Base-by-base conservation (phyloP, 192 early-diverging fungal species). In the Backusella luteola region DNA sequence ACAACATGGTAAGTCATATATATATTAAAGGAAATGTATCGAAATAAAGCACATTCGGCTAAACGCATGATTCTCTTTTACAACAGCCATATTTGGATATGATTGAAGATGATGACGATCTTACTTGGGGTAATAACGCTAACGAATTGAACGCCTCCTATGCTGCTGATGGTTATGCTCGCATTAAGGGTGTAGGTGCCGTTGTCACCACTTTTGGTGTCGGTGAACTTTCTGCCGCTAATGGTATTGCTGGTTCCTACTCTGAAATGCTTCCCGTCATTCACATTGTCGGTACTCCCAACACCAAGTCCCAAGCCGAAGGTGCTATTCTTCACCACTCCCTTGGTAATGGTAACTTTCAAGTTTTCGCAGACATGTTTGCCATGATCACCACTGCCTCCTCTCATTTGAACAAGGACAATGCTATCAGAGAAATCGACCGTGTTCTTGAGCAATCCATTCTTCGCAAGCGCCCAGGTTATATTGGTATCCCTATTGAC, bases 261-360 rank as follows among this genome's bases (percentile, higher is more conserved):
- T 75, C 85, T 41, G 86, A 87, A 73, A 79, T 86, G 81, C 81
- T 87, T 14, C 83, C 86, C 0, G 86, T 87, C 17, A 76, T 87
- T 21, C 86, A 87, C 77, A 86, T 87, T 71, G 86, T 86, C 21
- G 86, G 86, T 29, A 85, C 85, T 8, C 86, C 86, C 8, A 78
- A 72, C 19, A 86, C 83, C 23, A 75, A 80, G 56, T 85, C 85
- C 52, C 86, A 87, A 73, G 69, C 83, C 6, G 44, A 77, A 12
- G 86, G 86, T 23, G 85, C 85, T 11, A 70, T 87, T 32, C 67
- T 87, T 32, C 86, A 87, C 69, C 86, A 87, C 36, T 80, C 86
- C 21, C 81, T 87, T 12, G 86, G 86, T n/a, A 87, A 87, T 35
- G 86, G 86, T n/a, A 81, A 87, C 32, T 87, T 83, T 73, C 42